Conservation (phyloP, 495 filamentous ascomycete species). For the Cenococcum geophilum region DNA sequence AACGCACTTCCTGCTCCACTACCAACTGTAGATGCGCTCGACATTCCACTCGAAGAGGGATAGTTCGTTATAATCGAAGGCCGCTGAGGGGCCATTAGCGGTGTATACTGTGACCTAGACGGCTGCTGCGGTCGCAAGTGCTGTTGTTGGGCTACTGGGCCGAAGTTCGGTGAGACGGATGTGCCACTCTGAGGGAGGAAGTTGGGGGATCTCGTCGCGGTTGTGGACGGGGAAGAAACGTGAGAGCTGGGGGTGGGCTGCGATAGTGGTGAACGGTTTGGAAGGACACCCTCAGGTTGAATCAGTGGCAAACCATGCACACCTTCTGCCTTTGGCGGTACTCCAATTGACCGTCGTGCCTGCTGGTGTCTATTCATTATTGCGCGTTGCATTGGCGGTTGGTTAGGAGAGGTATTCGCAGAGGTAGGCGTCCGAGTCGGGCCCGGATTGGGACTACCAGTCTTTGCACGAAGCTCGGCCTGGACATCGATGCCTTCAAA, state of each 20-base stretch:
- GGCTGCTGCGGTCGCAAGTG: constrained; percentile 38
- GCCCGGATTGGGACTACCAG: constrained; percentile 63
- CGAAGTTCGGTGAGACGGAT: constrained; percentile 58
- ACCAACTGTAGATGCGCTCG: constrained; percentile 30
- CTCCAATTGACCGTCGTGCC: constrained; percentile 62
- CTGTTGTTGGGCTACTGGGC: constrained; percentile 48
- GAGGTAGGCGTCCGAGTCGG: constrained; percentile 58
- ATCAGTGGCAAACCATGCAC: constrained; percentile 29
- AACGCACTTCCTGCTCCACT: constrained; percentile 33
- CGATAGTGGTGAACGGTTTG: constrained; percentile 49
- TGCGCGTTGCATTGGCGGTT: constrained; percentile 62
- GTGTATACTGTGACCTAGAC: constrained; percentile 37
- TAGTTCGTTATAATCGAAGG: constrained; percentile 32
- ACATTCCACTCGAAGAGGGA: constrained; percentile 27
- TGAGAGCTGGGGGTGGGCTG: constrained; percentile 81
- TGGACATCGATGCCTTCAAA: constrained; percentile 90
- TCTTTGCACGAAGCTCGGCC: constrained; percentile 85
- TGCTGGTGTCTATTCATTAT: constrained; percentile 65
- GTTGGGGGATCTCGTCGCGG: constrained; percentile 56
- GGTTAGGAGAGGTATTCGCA: constrained; percentile 50
- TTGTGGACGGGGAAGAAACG: constrained; percentile 64
- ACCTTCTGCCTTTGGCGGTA: constrained; percentile 48
- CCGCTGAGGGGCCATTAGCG: constrained; percentile 31
- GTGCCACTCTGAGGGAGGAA: constrained; percentile 63
- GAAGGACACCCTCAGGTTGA: constrained; percentile 32